phyloP scores from a whole-genome alignment of 2,329 filamentous ascomycete genomes.

The Cladophialophora psammophila region DNA sequence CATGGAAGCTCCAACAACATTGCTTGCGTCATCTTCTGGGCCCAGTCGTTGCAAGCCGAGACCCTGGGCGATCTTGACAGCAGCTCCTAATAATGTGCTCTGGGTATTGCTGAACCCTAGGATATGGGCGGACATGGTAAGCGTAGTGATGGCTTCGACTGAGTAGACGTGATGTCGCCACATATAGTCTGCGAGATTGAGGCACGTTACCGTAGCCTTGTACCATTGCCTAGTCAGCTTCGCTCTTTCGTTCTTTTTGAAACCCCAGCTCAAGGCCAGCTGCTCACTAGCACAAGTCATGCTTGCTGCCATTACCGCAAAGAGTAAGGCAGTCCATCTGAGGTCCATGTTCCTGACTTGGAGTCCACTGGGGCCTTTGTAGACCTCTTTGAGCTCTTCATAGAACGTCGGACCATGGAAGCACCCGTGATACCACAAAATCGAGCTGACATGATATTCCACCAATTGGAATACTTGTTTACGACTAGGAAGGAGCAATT shows the following conservation, averaged over 20 bases:
- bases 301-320: slow-evolving; percentile 36
- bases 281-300: slow-evolving; percentile 37
- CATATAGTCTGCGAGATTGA: slow-evolving; percentile 57
- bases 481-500: slow-evolving; percentile 37
- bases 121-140: slow-evolving; percentile 59
- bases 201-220: slow-evolving; percentile 53
- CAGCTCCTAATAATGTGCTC: slow-evolving; percentile 55
- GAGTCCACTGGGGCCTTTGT: slow-evolving; percentile 32
- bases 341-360: slow-evolving; percentile 38
- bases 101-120: slow-evolving; percentile 59
- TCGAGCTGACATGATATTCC: slow-evolving; percentile 37
- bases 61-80: slow-evolving; percentile 56
- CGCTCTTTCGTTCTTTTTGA: slow-evolving; percentile 51
- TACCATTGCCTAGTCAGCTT: slow-evolving; percentile 56
- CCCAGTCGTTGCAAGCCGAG: slow-evolving; percentile 55
- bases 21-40: slow-evolving; percentile 38
- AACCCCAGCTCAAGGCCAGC: slow-evolving; percentile 53
- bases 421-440: slow-evolving; percentile 40
- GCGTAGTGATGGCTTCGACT: slow-evolving; percentile 56
- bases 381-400: slow-evolving; percentile 37
- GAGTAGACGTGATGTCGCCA: slow-evolving; percentile 53
- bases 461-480: slow-evolving; percentile 37
- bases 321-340: slow-evolving; percentile 36
- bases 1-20: slow-evolving; percentile 13
- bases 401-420: slow-evolving; percentile 40